Evolutionary conservation across 306 rosid genomes (phyloP), one percentile per base, ranked within the genome.

Genomic region (Vicia villosa): DNA sequence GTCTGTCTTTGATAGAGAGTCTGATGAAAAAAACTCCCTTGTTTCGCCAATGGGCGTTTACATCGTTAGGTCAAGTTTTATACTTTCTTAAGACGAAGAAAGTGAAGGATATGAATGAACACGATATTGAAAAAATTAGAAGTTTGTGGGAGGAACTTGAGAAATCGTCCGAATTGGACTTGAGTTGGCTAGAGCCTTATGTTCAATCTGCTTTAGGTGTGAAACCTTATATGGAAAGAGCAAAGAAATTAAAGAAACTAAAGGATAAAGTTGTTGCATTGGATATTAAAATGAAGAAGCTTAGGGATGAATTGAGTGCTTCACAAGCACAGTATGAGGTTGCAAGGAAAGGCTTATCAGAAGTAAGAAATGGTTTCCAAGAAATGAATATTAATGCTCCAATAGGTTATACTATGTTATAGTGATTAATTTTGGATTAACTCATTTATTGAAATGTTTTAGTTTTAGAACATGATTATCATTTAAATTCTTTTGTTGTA

Each of bases 31-130:
- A 72, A 16, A 37, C 66, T 15, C 8, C 1, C 1, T 17, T 10
- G 69, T 79, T 82, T n/a, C 57, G 50, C 6, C 69, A 54, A 41
- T 82, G 79, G 86, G 67, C 86, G 2, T 75, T 82, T 64, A 71
- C 54, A 16, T 45, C 86, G 4, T 67, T 82, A 17, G 86, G 83
- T 3, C 73, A 41, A 20, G 79, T 82, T 47, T 36, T 82, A 0
- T 49, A 71, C 19, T 67, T 75, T 15, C 86, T 82, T 1, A 75
- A 75, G 76, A 79, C 67, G 0, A 82, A 37, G 46, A 82, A 55
- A 5, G 81, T 61, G 40, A 82, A 37, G 40, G 75, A 79, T 0
- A 79, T 79, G 19, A 68, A 11, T 20, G 81, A 82, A 8, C 66
- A 66, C 12, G 73, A 51, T 19, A 38, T 59, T 17, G 72, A 61